phyloP scores from a whole-genome alignment of 352 stramenopile species.

The Pythium coloratum region DNA sequence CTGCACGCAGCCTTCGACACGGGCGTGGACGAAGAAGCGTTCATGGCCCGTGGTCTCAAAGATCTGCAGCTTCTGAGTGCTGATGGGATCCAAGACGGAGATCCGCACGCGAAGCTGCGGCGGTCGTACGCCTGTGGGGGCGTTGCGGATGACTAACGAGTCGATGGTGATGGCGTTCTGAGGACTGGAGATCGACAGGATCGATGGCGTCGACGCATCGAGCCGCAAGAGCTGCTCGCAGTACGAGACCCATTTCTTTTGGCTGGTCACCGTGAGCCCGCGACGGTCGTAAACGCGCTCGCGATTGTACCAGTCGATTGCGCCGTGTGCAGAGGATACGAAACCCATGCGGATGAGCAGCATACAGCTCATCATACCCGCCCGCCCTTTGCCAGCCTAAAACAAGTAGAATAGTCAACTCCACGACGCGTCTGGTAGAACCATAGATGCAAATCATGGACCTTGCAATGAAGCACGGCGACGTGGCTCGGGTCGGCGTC shows the following conservation, averaged over 20 bases:
- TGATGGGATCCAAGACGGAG: slow-evolving; percentile 28
- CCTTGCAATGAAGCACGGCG: slow-evolving; percentile 75
- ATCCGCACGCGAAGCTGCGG: slow-evolving; percentile 53
- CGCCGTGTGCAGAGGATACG: slow-evolving; percentile 36
- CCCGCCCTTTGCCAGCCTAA: slow-evolving; percentile 62
- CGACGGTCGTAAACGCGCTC: slow-evolving; percentile 55
- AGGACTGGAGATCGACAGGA: slow-evolving; percentile 10
- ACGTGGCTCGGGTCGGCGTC: slow-evolving; percentile 39
- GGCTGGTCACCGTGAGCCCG: slow-evolving; percentile 64
- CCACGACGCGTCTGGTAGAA: neutral
- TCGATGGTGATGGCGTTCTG: slow-evolving; percentile 28
- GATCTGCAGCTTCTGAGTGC: slow-evolving; percentile 29
- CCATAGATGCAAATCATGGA: neutral
- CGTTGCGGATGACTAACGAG: slow-evolving; percentile 45
- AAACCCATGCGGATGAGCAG: slow-evolving; percentile 70
- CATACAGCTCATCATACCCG: slow-evolving; percentile 81
- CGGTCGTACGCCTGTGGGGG: slow-evolving; percentile 33
- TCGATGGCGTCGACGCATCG: neutral
- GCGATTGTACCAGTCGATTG: slow-evolving; percentile 71
- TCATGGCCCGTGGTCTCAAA: slow-evolving; percentile 54
- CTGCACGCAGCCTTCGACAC: slow-evolving; percentile 52
- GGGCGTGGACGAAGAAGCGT: slow-evolving; percentile 44
- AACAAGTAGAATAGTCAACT: neutral
- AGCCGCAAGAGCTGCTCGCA: slow-evolving; percentile 35
- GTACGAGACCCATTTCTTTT: slow-evolving; percentile 76